Evolutionary conservation across 768 basidiomycete genomes (phyloP), one percentile per base, ranked within the genome.

Genomic region (Russula brevipes): DNA sequence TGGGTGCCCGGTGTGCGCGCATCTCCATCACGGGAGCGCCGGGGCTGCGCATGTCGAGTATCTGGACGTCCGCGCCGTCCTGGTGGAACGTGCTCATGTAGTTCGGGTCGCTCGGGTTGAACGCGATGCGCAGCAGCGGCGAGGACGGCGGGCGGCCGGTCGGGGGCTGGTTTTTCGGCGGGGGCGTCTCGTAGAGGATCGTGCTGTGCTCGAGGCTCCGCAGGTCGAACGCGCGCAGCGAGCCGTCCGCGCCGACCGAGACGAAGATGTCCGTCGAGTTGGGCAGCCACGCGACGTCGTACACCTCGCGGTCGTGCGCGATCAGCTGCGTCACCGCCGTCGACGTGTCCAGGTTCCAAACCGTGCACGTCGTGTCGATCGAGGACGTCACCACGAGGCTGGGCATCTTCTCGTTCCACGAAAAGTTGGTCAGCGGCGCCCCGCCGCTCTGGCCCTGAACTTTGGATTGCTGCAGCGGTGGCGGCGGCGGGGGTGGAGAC

Each of bases 271-370:
- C 94, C 12, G 92, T 93, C 9, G 93, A 95, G 31, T 87, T 85
- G 5, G 97, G 97, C 12, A 98, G 82, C 96, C 97, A 99, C n/a
- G 94, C 94, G 46, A 97, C 94, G 72, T 98, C 94, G 76, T 95
- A 96, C 14, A 94, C 94, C 76, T 95, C 89, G 52, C 91, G 85
- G 79, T 98, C 94, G 75, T 97, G 96, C 0, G 96, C 94, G 70
- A 97, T 96, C 64, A 99, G 85, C 74, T 98, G 97, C 3, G 97
- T 99, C 72, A 98, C 85, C 31, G 97, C 96, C 7, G 89, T 87
- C 31, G 86, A 84, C 4, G 92, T 92, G 70, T 96, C 90, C 72
- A 99, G 91, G 74, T 99, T 97, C 97, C 97, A 99, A 30, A 98
- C 90, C 1, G 97, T 98, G 73, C 96, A 98, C 14, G 95, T 97